phyloP scores from a whole-genome alignment of 805 yeast genomes.

The Nakazawaea wyomingensis region DNA sequence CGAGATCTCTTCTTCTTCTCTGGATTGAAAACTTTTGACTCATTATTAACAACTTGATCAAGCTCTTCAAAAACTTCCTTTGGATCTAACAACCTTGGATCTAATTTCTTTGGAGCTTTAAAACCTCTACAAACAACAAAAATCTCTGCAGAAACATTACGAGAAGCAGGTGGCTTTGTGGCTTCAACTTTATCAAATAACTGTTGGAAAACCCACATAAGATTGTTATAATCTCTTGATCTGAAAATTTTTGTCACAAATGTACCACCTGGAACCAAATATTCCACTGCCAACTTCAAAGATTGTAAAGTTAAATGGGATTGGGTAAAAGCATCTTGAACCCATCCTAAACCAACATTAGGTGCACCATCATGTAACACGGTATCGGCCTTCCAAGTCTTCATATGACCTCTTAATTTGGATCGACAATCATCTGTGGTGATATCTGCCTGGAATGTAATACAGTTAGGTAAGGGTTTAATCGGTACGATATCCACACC shows the following conservation, averaged over 20 bases:
- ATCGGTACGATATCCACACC: slow-evolving; percentile 99
- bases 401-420: slow-evolving; percentile 89
- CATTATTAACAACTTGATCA: slow-evolving; percentile 70
- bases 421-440: slow-evolving; percentile 98
- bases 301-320: slow-evolving; percentile 94
- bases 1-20: slow-evolving; percentile 86
- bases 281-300: slow-evolving; percentile 88
- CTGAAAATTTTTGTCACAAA: slow-evolving; percentile 96
- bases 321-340: slow-evolving; percentile 98
- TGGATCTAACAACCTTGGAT: slow-evolving; percentile 88
- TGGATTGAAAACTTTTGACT: slow-evolving; percentile 92
- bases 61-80: slow-evolving; percentile 92
- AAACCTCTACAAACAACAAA: slow-evolving; percentile 95
- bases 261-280: slow-evolving; percentile 85
- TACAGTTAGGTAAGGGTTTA: slow-evolving; percentile 91
- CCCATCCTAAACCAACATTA: slow-evolving; percentile 99
- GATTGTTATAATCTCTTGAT: slow-evolving; percentile 96
- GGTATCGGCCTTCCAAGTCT: slow-evolving; percentile 98
- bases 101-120: slow-evolving; percentile 93
- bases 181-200: slow-evolving; percentile 96
- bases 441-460: slow-evolving; percentile 93
- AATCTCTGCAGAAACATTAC: slow-evolving; percentile 98
- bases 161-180: slow-evolving; percentile 97
- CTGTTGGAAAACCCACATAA: slow-evolving; percentile 97
- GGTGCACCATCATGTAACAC: slow-evolving; percentile 99